phyloP scores from a whole-genome alignment of 2,329 filamentous ascomycete species.

The Penicillium sp. region DNA sequence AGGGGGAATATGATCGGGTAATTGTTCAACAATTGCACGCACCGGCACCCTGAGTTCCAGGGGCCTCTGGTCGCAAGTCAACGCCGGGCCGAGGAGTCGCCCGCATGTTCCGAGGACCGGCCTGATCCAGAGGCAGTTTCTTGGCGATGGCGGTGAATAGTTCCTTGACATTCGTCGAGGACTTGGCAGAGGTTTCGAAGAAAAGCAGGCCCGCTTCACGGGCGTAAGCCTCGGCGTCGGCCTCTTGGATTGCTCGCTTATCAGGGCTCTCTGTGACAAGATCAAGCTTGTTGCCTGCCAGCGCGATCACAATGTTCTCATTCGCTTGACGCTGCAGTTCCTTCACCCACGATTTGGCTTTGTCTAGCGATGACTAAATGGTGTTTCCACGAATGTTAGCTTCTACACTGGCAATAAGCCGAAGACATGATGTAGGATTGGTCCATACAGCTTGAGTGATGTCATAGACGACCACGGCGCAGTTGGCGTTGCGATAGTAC shows the following conservation, averaged over 20 bases:
- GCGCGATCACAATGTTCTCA: conserved; percentile 98
- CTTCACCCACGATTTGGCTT: conserved; percentile 99
- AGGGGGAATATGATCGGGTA: neutral
- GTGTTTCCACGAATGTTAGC: conserved; percentile 15
- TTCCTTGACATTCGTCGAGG: conserved; percentile 90
- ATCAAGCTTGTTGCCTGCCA: conserved; percentile 97
- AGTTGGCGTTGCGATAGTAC: conserved; percentile 99
- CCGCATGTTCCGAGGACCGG: conserved; percentile 81
- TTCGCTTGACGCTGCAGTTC: conserved; percentile 98
- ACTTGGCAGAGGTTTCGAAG: conserved; percentile 98
- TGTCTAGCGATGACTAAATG: conserved; percentile 84
- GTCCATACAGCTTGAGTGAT: conserved; percentile 92
- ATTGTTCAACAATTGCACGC: conserved; percentile 61
- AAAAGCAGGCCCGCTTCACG: conserved; percentile 91
- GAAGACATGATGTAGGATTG: neutral
- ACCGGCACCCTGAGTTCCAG: conserved; percentile 57
- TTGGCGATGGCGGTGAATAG: conserved; percentile 97
- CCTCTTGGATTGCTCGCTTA: conserved; percentile 85
- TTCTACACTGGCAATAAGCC: neutral
- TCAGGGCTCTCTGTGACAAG: conserved; percentile 90
- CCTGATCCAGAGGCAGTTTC: conserved; percentile 95
- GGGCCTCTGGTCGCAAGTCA: conserved; percentile 62
- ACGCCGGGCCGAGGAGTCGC: conserved; percentile 62
- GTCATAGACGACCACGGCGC: conserved; percentile 97
- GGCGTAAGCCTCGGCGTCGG: conserved; percentile 93